Evolutionary conservation across 371 early-diverging fungal genomes (phyloP).

Genomic region (Rhizopus delemar): DNA sequence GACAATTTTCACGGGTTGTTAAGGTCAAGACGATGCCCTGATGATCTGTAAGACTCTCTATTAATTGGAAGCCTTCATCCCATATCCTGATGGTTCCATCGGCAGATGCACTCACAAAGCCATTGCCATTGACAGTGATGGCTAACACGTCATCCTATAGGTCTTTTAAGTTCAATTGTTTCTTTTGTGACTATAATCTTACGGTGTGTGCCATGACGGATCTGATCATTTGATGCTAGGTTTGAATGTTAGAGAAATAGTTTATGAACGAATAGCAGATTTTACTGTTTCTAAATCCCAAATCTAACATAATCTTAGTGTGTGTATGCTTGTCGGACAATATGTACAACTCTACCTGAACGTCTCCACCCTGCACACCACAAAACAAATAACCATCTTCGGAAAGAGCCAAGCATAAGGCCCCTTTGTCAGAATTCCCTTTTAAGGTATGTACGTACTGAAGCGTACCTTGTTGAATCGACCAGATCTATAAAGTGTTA

Average conservation of each 20-base stretch:
- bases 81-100: conserved; percentile 79
- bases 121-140: conserved; percentile 47
- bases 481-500: conserved; percentile 54
- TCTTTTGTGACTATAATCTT: conserved; percentile 9
- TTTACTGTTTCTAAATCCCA: conserved; percentile 80
- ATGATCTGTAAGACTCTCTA: conserved; percentile 62
- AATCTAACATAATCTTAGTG: conserved; percentile 44
- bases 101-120: conserved; percentile 71
- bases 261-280: not conserved
- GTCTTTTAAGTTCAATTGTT: not conserved
- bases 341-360: conserved; percentile 46
- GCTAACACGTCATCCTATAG: conserved; percentile 69
- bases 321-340: not conserved
- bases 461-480: conserved; percentile 44
- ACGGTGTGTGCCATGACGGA: conserved; percentile 67
- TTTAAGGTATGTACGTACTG: conserved; percentile 43
- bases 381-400: conserved; percentile 74
- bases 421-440: conserved; percentile 62
- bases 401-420: conserved; percentile 62
- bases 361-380: conserved; percentile 79
- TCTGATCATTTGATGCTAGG: conserved; percentile 65
- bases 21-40: conserved; percentile 69
- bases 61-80: conserved; percentile 66
- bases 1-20: conserved; percentile 51
- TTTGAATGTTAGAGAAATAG: conserved; percentile 6